Evolutionary conservation across 768 basidiomycete species (phyloP).

Genomic region (Russula olivacea): DNA sequence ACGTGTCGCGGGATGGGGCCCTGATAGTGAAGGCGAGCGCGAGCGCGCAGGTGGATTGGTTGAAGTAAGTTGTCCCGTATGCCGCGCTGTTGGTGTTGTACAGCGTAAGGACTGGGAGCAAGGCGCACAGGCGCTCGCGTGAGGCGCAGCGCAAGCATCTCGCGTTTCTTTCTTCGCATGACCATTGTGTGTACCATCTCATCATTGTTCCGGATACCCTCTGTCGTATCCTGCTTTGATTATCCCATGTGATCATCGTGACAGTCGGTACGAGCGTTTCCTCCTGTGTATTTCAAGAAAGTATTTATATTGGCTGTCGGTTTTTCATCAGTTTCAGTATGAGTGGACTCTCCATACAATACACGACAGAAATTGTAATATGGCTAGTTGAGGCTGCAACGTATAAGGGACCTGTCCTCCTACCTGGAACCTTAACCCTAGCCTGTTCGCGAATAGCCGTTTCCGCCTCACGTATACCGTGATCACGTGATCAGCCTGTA

Average conservation of each 20-base stretch:
- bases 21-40: conserved; percentile 33
- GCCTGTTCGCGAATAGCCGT: too few relatives aligned
- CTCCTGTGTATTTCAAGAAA: neutral
- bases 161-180: neutral
- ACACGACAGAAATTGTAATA: too few relatives aligned
- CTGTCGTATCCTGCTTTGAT: neutral
- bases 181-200: neutral
- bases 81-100: conserved; percentile 57
- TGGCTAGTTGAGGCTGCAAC: too few relatives aligned
- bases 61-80: conserved; percentile 71
- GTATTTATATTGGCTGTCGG: neutral
- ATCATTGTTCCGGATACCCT: neutral
- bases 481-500: too few relatives aligned
- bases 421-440: too few relatives aligned
- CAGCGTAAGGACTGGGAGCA: conserved; percentile 56
- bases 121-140: conserved; percentile 34
- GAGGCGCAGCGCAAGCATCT: neutral
- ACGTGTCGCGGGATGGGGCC: conserved; percentile 59
- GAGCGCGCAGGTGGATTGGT: conserved; percentile 35
- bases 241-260: neutral
- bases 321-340: neutral
- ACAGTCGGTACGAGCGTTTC: neutral
- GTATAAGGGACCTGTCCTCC: too few relatives aligned
- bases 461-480: too few relatives aligned
- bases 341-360: neutral